Base-by-base conservation (phyloP, 2,329 filamentous ascomycete species). In the Penicillium sp. region DNA sequence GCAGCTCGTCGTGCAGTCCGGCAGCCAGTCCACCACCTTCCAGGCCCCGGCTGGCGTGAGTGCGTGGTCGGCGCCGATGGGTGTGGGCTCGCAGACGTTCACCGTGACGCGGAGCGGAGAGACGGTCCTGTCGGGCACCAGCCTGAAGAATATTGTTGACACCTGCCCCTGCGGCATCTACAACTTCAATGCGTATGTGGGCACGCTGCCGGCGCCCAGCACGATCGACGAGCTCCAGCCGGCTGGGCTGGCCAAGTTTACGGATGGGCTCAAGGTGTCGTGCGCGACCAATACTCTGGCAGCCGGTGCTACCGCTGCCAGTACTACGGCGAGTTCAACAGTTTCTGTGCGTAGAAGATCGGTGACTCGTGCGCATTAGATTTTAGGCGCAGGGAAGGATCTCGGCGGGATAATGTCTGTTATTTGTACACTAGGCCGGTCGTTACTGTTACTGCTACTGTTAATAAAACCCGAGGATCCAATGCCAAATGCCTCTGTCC, bases 111-210 rank as follows among this genome's bases (percentile, higher is more conserved):
- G 74, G 2, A 56, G 57, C n/a, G 61, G 59, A 1, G 42, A 59
- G 13, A 63, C 53, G 0, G 63, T 71, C 15, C 27, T 51, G 0
- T 53, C 48, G 8, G 50, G 50, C 2, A 47, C 43, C 2, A 53
- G 50, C 32, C 18, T 51, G n/a, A 75, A 73, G 59, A 67, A 77
- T 26, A 70, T 80, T 25, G 61, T 65, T 1, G 60, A 72, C 28
- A 60, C 60, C 11, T 80, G 77, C 51, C 58, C 69, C 13, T 78
- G 56, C 29, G 59, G 76, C 3, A 63, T 78, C 33, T 78, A 78
- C 64, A 79, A 79, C 59, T 79, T 73, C 63, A 79, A 79, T 42
- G 69, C 74, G 10, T 79, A 75, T 45, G 74, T 77, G 0, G 76
- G 76, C 10, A 73, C 67, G 1, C 60, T 78, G 3, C 74, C 75